A percentile compares a stretch with the other conserved stretches of the same genome.
phyloP scores from a whole-genome alignment of 192 early-diverging fungal genomes.

The Coemansia sp. region DNA sequence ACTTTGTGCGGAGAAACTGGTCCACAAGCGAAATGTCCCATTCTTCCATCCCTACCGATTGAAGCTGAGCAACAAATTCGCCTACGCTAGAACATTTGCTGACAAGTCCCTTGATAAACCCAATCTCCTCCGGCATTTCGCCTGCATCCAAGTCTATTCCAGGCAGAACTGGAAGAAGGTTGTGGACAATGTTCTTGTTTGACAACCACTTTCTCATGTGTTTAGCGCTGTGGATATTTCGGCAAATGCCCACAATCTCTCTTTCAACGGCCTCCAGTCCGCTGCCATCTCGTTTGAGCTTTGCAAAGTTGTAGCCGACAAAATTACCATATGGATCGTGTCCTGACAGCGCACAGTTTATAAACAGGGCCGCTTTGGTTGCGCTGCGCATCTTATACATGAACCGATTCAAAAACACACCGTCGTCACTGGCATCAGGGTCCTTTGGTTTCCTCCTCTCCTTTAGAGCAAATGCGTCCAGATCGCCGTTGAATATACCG shows the following conservation, averaged over 20 bases:
- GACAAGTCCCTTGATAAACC: constrained; percentile 19
- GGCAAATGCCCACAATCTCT: constrained; percentile 25
- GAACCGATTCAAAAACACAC: constrained; percentile 21
- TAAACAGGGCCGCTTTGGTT: constrained; percentile 29
- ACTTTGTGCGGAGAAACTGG: constrained; percentile 44
- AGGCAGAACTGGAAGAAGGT: constrained; percentile 28
- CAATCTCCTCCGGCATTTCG: constrained; percentile 9
- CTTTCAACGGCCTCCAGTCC: constrained; percentile 32
- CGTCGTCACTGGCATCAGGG: constrained; percentile 8
- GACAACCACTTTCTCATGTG: constrained; percentile 18
- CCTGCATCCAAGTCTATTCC: constrained; percentile 7
- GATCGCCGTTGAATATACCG: constrained; percentile 43
- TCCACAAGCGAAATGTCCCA: constrained; percentile 44
- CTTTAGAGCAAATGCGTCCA: constrained; percentile 23
- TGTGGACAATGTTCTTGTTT: constrained; percentile 32
- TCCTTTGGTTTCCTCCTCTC: constrained; percentile 10
- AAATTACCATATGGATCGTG: constrained; percentile 37
- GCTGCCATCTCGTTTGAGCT: constrained; percentile 15
- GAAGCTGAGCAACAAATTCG: constrained; percentile 21
- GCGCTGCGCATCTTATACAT: constrained; percentile 24
- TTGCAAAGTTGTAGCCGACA: constrained; percentile 43
- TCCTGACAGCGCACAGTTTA: constrained; percentile 34
- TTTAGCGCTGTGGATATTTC: constrained; percentile 4
- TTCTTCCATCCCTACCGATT: constrained; percentile 22
- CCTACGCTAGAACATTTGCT: constrained; percentile 10